Evolutionary conservation across 768 basidiomycete genomes (phyloP).

Genomic region (Tricholoma matsutake): DNA sequence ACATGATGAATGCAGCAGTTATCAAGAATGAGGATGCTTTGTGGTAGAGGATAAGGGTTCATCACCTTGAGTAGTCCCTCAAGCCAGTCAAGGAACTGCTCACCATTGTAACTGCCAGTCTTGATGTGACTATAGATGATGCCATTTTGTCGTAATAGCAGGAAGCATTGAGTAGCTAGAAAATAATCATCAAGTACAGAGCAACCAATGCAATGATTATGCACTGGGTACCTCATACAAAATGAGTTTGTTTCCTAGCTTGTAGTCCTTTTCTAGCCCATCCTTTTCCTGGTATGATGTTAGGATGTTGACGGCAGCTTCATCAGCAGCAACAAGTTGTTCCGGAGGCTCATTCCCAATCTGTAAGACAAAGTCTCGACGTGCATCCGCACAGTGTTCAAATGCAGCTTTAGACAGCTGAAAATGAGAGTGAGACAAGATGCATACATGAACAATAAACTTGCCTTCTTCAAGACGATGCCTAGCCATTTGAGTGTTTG

Average conservation of each 20-base stretch:
- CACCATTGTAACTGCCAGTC: background rate
- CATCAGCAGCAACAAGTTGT: background rate
- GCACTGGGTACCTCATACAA: background rate
- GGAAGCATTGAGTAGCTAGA: background rate
- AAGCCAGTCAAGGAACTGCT: background rate
- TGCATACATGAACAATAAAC: too few relatives aligned
- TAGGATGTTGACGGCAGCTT: background rate
- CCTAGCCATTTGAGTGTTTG: too few relatives aligned
- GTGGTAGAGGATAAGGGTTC: background rate
- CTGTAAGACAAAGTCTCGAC: background rate
- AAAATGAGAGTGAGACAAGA: too few relatives aligned
- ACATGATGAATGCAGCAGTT: too few relatives aligned
- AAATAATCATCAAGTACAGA: too few relatives aligned
- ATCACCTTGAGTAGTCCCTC: background rate
- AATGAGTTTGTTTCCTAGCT: background rate
- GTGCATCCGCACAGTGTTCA: background rate
- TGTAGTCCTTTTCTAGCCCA: background rate
- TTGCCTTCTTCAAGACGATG: too few relatives aligned
- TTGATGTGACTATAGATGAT: background rate
- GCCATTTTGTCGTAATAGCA: background rate
- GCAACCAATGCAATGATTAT: too few relatives aligned
- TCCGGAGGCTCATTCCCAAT: background rate
- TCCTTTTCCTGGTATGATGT: background rate
- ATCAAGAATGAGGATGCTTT: background rate
- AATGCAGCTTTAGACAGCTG: background rate